Evolutionary conservation across 345 rosid species (phyloP), one percentile per base, ranked within the genome.

Genomic region (Pelargonium nanum): DNA sequence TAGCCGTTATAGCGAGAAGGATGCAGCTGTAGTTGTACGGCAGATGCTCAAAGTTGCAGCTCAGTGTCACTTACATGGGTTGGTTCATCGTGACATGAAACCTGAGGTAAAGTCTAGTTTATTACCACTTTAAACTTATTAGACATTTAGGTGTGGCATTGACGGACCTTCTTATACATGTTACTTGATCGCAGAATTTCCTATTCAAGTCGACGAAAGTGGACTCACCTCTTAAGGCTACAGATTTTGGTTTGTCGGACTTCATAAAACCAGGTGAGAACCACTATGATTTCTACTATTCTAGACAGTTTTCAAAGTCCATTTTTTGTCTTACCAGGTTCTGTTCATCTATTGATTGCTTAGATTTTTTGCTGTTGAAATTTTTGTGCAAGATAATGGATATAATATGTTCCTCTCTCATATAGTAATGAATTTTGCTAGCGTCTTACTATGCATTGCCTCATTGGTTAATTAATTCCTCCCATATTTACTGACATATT

Each of bases 1-100:
- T 34, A 78, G 85, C 55, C 83, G 88, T 23, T 83, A 83, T 65
- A 68, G 77, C 13, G 97, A 89, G 70, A 87, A 77, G 68, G 97
- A 87, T 53, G 97, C 97, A 13, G 95, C 97, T 21, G 88, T 87
- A 44, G 79, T 90, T 68, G 97, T 87, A 53, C 70, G 95, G 30
- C 97, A 90, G 73, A 90, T 90, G 88, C 88, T 83, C 52, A 83
- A 77, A 75, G 88, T 83, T 63, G 81, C 79, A 22, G 80, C 77
- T 28, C 66, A 80, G 69, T 78, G 74, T 32, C 84, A 80, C 65
- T 65, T 80, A 51, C 84, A 72, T 65, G 84, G 84, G 57, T 66
- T 80, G 64, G 84, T 80, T 24, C 84, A 80, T 57, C 81, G 84
- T 8, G 84, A 80, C 66, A 69, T 80, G 84, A 80, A 80, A 63